These are phyloP conservation scores for Exophiala phaeomuriformis DNA, from an alignment of 2,329 filamentous ascomycete species.

Conservation along the genomic window DNA sequence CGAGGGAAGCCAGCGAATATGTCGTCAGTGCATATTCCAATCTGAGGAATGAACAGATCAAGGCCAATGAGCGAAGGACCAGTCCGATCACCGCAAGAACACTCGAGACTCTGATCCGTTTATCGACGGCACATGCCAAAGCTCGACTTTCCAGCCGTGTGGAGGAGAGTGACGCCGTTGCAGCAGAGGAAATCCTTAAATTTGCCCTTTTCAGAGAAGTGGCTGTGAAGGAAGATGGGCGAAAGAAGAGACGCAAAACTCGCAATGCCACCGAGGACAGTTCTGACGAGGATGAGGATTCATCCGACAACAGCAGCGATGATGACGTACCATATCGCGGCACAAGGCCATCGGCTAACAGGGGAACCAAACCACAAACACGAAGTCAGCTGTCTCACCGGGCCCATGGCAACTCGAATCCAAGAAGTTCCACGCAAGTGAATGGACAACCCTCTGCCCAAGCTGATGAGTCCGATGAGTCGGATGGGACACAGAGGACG, in stretches of 20 bases:
- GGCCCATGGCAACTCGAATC: slow-evolving; percentile 32
- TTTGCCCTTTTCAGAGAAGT: slow-evolving; percentile 98
- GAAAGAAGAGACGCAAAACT: slow-evolving; percentile 75
- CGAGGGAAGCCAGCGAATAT: slow-evolving; percentile 83
- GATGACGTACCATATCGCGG: slow-evolving; percentile 27
- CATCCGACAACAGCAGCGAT: slow-evolving; percentile 32
- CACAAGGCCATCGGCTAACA: slow-evolving; percentile 27
- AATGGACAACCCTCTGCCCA: slow-evolving; percentile 50
- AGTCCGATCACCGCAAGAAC: slow-evolving; percentile 96
- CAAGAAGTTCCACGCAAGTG: slow-evolving; percentile 33
- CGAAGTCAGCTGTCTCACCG: slow-evolving; percentile 23
- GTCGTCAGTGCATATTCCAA: slow-evolving; percentile 88
- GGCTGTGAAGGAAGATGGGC: slow-evolving; percentile 57
- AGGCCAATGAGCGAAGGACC: slow-evolving; percentile 86
- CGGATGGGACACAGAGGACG: slow-evolving; percentile 42
- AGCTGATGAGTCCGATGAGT: slow-evolving; percentile 46
- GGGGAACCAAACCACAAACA: slow-evolving; percentile 22
- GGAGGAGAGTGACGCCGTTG: slow-evolving; percentile 78
- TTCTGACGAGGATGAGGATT: slow-evolving; percentile 54
- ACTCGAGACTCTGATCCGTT: slow-evolving; percentile 93
- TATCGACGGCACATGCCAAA: slow-evolving; percentile 93
- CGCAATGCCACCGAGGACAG: slow-evolving; percentile 60
- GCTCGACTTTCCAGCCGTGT: slow-evolving; percentile 79
- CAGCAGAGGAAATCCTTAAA: slow-evolving; percentile 80
- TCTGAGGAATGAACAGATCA: slow-evolving; percentile 89